phyloP scores from a whole-genome alignment of 768 basidiomycete genomes.

The Strobilomyces echinocephalus region DNA sequence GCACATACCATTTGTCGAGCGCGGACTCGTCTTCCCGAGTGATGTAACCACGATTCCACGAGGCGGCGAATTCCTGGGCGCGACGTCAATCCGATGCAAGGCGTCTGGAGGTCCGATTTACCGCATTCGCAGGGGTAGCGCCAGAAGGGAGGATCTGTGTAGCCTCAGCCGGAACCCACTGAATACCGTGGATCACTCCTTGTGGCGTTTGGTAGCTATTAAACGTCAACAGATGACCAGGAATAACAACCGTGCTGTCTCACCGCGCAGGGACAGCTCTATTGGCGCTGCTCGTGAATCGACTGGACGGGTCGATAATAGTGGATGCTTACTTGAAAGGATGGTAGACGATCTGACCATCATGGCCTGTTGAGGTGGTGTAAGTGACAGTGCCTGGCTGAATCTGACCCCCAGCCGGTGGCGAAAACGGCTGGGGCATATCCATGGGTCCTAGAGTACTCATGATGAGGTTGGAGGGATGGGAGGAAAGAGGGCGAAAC shows the following conservation, averaged over 20 bases:
- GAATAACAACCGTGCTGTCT: constrained; percentile 11
- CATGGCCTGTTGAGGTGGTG: constrained; percentile 56
- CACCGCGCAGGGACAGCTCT: constrained; percentile 77
- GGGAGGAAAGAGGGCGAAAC: constrained; percentile 9
- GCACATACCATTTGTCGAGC: constrained; percentile 44
- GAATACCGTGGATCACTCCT: constrained; percentile 62
- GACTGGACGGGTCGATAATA: neutral
- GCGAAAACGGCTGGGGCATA: constrained; percentile 29
- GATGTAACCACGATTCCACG: constrained; percentile 46
- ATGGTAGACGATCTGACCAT: constrained; percentile 64
- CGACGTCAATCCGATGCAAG: constrained; percentile 2
- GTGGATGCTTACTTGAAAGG: constrained; percentile 59
- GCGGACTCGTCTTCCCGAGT: constrained; percentile 38
- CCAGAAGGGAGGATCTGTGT: constrained; percentile 56
- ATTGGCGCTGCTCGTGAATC: constrained; percentile 15
- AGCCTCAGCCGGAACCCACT: constrained; percentile 65
- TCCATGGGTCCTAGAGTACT: constrained; percentile 21
- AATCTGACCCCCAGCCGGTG: constrained; percentile 40
- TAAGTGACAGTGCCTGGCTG: constrained; percentile 69
- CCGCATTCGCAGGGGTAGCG: constrained; percentile 55
- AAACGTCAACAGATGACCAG: constrained; percentile 8
- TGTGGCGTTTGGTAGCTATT: constrained; percentile 66
- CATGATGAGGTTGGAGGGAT: constrained; percentile 17
- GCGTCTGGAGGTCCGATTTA: constrained; percentile 27
- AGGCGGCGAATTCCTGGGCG: constrained; percentile 53